phyloP scores from a whole-genome alignment of 805 yeast genomes.

The Starmerella floricola region DNA sequence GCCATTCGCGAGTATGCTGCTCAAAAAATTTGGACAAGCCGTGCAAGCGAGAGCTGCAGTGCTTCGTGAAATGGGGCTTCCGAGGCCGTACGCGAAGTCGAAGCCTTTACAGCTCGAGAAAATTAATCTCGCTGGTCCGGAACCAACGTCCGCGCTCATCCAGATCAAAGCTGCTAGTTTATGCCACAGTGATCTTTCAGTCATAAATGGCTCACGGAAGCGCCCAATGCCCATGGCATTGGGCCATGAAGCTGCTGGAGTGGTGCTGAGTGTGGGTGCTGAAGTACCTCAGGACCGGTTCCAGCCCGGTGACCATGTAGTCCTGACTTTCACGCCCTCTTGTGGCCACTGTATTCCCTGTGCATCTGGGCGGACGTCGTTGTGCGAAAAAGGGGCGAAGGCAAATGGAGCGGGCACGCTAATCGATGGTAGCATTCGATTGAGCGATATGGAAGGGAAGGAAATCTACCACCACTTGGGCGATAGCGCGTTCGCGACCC shows the following conservation, averaged over 20 bases:
- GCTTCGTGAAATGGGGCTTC: constrained; percentile 16
- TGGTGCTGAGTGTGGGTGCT: constrained; percentile 88
- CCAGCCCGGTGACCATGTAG: constrained; percentile 84
- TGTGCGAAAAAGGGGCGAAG: constrained; percentile 88
- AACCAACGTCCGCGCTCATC: constrained; percentile 92
- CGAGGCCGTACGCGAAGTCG: constrained; percentile 24
- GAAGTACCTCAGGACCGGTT: constrained; percentile 65
- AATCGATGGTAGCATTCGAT: constrained; percentile 95
- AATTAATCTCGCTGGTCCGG: constrained; percentile 80
- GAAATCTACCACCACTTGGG: constrained; percentile 90
- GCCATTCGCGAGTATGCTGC: not conserved
- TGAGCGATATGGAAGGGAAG: constrained; percentile 56
- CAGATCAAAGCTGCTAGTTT: constrained; percentile 81
- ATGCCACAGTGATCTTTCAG: constrained; percentile 96
- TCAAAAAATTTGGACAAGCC: not conserved
- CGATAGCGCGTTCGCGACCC: constrained; percentile 90
- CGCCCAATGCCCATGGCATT: constrained; percentile 88
- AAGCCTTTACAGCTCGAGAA: constrained; percentile 65
- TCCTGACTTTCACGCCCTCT: constrained; percentile 92
- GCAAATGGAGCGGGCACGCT: constrained; percentile 96
- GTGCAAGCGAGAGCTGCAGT: constrained; percentile 13
- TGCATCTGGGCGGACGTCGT: constrained; percentile 84
- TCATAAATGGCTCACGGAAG: constrained; percentile 85
- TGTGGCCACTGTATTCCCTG: constrained; percentile 93
- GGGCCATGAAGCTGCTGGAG: constrained; percentile 98